Evolutionary conservation across 306 rosid species (phyloP).

Genomic region (Corylus avellana): DNA sequence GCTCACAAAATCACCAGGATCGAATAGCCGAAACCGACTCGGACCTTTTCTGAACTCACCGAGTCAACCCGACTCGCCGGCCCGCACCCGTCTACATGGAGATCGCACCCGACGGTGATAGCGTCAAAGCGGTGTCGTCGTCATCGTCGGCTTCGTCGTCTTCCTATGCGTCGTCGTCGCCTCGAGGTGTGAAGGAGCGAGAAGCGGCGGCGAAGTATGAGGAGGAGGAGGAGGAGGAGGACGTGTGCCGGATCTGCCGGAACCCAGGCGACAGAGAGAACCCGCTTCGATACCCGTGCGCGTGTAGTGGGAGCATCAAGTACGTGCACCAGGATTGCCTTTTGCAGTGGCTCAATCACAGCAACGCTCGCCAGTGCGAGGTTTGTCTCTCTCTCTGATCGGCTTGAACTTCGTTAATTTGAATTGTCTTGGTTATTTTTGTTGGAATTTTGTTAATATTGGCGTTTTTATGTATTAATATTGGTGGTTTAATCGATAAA

Average conservation of each 20-base stretch:
- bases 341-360: constrained; percentile 99
- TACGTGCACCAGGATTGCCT: constrained; percentile 98
- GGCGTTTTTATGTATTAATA: too few relatives aligned
- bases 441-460: not conserved
- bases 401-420: not conserved
- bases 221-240: constrained; percentile 91
- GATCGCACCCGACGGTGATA: constrained; percentile 70
- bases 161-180: constrained; percentile 40
- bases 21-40: constrained; percentile 19
- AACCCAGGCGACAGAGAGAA: constrained; percentile 90
- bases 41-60: constrained; percentile 31
- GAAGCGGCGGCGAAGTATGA: constrained; percentile 53
- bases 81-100: constrained; percentile 50
- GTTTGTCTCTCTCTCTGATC: constrained; percentile 36
- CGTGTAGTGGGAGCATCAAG: constrained; percentile 98
- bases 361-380: constrained; percentile 99
- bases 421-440: constrained; percentile 13
- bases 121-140: constrained; percentile 35
- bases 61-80: constrained; percentile 39
- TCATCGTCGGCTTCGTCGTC: constrained; percentile 36
- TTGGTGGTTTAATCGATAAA: not conserved
- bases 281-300: constrained; percentile 93
- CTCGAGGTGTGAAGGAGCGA: constrained; percentile 40
- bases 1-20: not conserved
- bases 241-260: constrained; percentile 95